Evolutionary conservation across 208 protist genomes (phyloP).

Genomic region (Trypanosoma boissoni): DNA sequence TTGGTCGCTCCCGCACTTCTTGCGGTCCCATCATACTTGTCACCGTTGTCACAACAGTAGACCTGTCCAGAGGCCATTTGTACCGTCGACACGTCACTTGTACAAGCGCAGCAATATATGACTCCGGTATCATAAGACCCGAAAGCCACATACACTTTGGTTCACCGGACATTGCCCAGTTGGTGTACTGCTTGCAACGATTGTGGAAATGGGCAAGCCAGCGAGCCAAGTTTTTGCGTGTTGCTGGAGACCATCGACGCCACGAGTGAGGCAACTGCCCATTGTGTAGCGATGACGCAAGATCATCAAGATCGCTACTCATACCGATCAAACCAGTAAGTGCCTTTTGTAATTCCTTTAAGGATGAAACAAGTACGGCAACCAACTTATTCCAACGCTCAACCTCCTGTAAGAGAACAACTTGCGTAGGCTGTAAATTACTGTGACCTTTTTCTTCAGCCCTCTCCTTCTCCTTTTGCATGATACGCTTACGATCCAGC

Average conservation of each 20-base stretch:
- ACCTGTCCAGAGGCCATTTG: slow-evolving; percentile 97
- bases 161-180: slow-evolving; percentile 94
- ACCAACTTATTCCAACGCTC: slow-evolving; percentile 97
- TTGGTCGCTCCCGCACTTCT: slow-evolving; percentile 78
- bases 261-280: slow-evolving; percentile 94
- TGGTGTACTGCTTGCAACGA: slow-evolving; percentile 93
- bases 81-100: slow-evolving; percentile 98
- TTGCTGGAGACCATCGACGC: slow-evolving; percentile 92
- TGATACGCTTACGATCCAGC: slow-evolving; percentile 90
- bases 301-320: slow-evolving; percentile 94
- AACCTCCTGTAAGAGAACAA: slow-evolving; percentile 98
- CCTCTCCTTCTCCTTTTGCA: slow-evolving; percentile 66
- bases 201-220: slow-evolving; percentile 97
- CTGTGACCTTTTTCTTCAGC: slow-evolving; percentile 61
- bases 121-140: slow-evolving; percentile 98
- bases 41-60: slow-evolving; percentile 94
- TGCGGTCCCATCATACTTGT: slow-evolving; percentile 71
- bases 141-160: slow-evolving; percentile 98
- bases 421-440: slow-evolving; percentile 89
- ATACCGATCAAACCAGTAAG: slow-evolving; percentile 97
- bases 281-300: slow-evolving; percentile 92
- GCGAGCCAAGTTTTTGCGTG: slow-evolving; percentile 93
- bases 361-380: slow-evolving; percentile 82
- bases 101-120: slow-evolving; percentile 97
- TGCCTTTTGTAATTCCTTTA: slow-evolving; percentile 95